A percentile compares a stretch with the other conserved stretches of the same genome.
These are phyloP conservation scores for Endothia cerciana DNA, from an alignment of 2,329 filamentous ascomycete species.

Conservation along the genomic window DNA sequence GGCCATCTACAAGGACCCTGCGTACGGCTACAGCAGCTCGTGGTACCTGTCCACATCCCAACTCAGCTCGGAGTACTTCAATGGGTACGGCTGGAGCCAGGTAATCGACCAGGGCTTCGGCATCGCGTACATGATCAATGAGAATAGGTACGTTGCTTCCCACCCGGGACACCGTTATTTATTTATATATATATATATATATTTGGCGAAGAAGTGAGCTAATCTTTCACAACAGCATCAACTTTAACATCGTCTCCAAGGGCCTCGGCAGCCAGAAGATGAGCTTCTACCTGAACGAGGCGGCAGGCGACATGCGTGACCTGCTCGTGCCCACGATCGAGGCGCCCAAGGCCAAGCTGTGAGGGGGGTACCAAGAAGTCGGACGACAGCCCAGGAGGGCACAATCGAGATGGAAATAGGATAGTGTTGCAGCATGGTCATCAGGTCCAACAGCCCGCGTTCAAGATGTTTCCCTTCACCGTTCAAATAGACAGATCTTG, in stretches of 20 bases:
- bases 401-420: not conserved
- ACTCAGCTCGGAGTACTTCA: conserved; percentile 95
- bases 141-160: conserved; percentile 71
- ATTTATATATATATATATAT: too few relatives aligned
- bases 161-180: not conserved
- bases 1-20: conserved; percentile 82
- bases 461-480: not conserved
- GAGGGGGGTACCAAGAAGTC: conserved; percentile 20
- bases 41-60: conserved; percentile 93
- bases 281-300: conserved; percentile 95
- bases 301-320: conserved; percentile 86
- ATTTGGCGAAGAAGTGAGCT: conserved; percentile 9
- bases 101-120: conserved; percentile 95
- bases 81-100: conserved; percentile 98
- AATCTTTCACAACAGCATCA: conserved; percentile 62
- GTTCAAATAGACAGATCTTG: not conserved
- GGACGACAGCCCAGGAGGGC: not conserved
- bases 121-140: conserved; percentile 99
- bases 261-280: conserved; percentile 86
- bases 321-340: conserved; percentile 81
- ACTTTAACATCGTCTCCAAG: conserved; percentile 98
- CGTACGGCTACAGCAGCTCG: conserved; percentile 78
- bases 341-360: conserved; percentile 85
- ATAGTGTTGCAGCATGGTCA: not conserved
- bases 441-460: not conserved